Percentiles rank a stretch among this genome's conserved stretches.
phyloP scores from a whole-genome alignment of 164 flowering plant genomes.

The Nymphaea colorata region DNA sequence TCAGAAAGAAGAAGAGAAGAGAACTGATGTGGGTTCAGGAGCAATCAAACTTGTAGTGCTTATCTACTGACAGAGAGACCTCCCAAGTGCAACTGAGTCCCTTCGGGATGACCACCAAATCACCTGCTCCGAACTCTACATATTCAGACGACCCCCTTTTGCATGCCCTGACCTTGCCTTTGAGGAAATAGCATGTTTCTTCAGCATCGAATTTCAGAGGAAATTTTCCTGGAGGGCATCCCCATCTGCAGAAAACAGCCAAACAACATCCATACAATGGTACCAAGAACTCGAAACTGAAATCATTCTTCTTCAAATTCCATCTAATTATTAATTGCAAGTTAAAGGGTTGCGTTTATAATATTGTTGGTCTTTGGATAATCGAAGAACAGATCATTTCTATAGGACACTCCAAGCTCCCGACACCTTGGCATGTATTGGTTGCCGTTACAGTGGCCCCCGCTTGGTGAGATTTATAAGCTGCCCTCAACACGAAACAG shows the following conservation, averaged over 20 bases:
- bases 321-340: no score
- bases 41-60: conserved; percentile 56
- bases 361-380: no score
- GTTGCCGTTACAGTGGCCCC: no score
- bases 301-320: no score
- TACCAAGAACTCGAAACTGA: no score
- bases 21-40: not conserved
- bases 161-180: conserved; percentile 69
- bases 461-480: no score
- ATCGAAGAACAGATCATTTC: no score
- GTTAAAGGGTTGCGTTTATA: no score
- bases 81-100: conserved; percentile 79
- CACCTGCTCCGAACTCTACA: conserved; percentile 84
- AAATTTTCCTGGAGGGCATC: conserved; percentile 74
- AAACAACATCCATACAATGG: not conserved
- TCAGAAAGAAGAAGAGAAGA: not conserved
- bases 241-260: conserved; percentile 45
- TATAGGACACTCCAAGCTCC: no score
- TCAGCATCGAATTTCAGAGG: conserved; percentile 77
- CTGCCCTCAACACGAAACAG: no score
- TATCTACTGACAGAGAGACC: conserved; percentile 57
- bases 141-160: conserved; percentile 29
- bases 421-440: no score
- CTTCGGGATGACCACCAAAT: conserved; percentile 28
- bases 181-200: conserved; percentile 70